These are phyloP conservation scores for Hypsizygus marmoreus DNA, from an alignment of 768 basidiomycete genomes.

Conservation along the genomic window DNA sequence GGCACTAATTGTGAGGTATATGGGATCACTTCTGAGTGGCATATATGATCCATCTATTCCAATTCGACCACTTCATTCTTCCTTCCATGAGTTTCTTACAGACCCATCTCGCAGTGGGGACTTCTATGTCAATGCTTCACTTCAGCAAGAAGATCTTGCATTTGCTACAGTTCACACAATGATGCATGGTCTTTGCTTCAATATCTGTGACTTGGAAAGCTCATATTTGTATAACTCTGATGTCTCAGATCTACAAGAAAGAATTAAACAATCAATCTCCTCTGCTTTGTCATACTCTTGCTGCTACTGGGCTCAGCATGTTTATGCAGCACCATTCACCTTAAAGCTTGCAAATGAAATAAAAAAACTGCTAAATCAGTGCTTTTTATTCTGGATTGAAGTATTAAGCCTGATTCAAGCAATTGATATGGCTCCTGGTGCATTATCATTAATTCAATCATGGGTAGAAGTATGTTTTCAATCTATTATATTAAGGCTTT, in stretches of 20 bases:
- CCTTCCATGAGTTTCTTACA: constrained; percentile 14
- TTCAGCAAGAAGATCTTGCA: too few species aligned
- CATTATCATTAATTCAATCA: not conserved
- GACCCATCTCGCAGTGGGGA: too few species aligned
- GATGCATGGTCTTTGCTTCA: not conserved
- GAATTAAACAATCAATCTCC: not conserved
- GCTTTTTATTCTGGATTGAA: not conserved
- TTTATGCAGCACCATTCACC: not conserved
- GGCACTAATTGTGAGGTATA: constrained; percentile 9
- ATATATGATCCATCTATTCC: too few species aligned
- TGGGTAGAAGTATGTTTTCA: not conserved
- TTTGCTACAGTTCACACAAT: too few species aligned
- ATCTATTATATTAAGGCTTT: not conserved
- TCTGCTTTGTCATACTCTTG: not conserved
- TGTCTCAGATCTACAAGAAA: not conserved
- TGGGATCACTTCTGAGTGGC: too few species aligned
- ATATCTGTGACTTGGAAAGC: not conserved
- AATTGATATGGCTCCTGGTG: not conserved
- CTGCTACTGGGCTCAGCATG: not conserved
- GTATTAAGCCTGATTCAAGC: not conserved
- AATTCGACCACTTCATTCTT: constrained; percentile 8
- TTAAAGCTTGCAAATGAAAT: not conserved
- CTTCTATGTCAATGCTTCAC: too few species aligned
- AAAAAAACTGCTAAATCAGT: not conserved
- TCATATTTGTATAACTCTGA: not conserved